Evolutionary conservation across 768 basidiomycete genomes (phyloP), one percentile per base, ranked within the genome.

Genomic region (Lyophyllum decastes): DNA sequence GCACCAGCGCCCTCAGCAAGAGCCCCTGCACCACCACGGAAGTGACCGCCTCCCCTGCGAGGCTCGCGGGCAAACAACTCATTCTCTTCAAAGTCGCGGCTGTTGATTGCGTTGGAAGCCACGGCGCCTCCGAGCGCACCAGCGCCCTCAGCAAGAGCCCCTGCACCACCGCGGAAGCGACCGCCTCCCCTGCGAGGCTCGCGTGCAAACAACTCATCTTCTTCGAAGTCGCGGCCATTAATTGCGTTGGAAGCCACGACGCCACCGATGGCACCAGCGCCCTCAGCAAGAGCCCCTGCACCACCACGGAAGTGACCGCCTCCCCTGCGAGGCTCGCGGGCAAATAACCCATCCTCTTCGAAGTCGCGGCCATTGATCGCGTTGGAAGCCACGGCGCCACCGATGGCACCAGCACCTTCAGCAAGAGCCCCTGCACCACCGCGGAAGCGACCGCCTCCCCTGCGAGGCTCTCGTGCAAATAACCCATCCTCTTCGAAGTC

Each of bases 61-160:
- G 30, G 34, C 17, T 16, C 34, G 16, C 54, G 54, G 2, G 27
- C 19, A 16, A 52, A 10, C 38, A 57, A 49, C 11, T 46, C 43
- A 4, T 57, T 41, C 8, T 57, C 56, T 21, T 57, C 55, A 44
- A 57, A 52, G 51, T 47, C 44, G 11, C 57, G 51, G 11, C 21
- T 16, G 16, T 21, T 16, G 19, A 46, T 24, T 19, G 14, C 33
- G 21, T 12, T 25, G 17, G 45, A 19, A n/a, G 49, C 34, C 17
- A 21, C 34, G 16, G 21, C 22, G 5, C 24, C 46, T 1, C 6
- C 33, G 9, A 38, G 24, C 5, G 12, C 41, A 33, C 14, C 41
- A 21, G 27, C 41, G 17, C 27, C 19, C 34, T 24, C 49, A 35
- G 33, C 49, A 30, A 14, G 22, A 8, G 12, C 44, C 4, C 5